A percentile compares a stretch with the other conserved stretches of the same genome.
Conservation (phyloP, 305 asterid genomes). For the Caryopteris hybrid region DNA sequence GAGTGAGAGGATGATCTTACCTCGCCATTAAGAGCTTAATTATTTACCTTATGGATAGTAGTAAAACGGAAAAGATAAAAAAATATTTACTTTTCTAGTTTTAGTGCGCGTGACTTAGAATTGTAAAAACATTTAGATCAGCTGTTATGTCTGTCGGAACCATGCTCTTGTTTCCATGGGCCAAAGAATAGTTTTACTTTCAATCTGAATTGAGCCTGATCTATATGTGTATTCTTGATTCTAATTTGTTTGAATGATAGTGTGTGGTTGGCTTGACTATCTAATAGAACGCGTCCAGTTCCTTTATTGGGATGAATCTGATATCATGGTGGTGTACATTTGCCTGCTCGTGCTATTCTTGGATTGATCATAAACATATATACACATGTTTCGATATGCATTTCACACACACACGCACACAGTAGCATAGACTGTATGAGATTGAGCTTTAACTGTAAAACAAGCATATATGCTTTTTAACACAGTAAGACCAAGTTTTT, state of each 20-base stretch:
- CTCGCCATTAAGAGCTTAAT: background rate
- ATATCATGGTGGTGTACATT: background rate
- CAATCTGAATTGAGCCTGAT: background rate
- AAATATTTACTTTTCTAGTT: background rate
- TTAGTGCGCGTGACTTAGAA: background rate
- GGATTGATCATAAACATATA: background rate
- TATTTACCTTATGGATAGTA: background rate
- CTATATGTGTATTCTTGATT: background rate
- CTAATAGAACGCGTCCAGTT: background rate
- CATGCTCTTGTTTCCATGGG: background rate
- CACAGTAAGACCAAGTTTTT: background rate
- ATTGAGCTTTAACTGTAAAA: background rate
- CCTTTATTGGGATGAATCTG: conserved; percentile 1
- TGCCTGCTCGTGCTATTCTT: background rate
- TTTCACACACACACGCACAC: background rate
- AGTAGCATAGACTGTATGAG: background rate
- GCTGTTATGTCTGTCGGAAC: background rate
- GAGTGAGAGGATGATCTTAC: background rate
- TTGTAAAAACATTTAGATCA: background rate
- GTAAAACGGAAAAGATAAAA: background rate
- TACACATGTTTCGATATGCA: background rate
- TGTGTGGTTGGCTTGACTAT: background rate
- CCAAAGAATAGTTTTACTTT: background rate
- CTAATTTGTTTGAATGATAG: background rate
- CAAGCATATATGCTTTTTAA: background rate